These are phyloP conservation scores for Botryotinia convoluta DNA, from an alignment of 2,329 filamentous ascomycete genomes.

Conservation along the genomic window DNA sequence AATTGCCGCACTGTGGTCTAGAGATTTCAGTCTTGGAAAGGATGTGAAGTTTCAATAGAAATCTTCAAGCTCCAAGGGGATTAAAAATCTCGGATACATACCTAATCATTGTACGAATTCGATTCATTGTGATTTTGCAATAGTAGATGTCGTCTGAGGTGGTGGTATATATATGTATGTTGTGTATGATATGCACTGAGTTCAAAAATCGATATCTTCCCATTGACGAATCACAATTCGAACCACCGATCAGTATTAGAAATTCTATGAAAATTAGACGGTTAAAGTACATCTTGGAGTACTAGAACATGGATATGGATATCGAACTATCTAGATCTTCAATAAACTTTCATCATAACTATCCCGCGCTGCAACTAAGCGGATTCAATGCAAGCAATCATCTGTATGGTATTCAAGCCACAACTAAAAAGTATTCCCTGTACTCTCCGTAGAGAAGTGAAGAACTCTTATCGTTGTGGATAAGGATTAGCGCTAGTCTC, in stretches of 20 bases:
- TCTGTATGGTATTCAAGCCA: conserved; percentile 2
- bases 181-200: neutral
- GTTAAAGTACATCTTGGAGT: neutral
- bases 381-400: conserved; percentile 20
- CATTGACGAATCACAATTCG: neutral
- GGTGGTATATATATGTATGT: too few species aligned
- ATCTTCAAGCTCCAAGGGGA: neutral
- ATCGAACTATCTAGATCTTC: neutral
- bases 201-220: neutral
- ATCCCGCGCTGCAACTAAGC: conserved; percentile 14
- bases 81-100: neutral
- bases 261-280: neutral
- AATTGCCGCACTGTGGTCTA: neutral
- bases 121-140: neutral
- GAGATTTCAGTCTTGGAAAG: neutral
- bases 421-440: neutral
- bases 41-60: neutral
- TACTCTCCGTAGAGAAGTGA: neutral
- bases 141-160: neutral
- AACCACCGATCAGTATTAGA: neutral
- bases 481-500: neutral
- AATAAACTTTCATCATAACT: neutral
- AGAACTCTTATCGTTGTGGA: conserved; percentile 11
- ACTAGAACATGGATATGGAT: neutral
- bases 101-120: neutral